phyloP scores from a whole-genome alignment of 768 basidiomycete species.

The Hygrophorus pudorinus region DNA sequence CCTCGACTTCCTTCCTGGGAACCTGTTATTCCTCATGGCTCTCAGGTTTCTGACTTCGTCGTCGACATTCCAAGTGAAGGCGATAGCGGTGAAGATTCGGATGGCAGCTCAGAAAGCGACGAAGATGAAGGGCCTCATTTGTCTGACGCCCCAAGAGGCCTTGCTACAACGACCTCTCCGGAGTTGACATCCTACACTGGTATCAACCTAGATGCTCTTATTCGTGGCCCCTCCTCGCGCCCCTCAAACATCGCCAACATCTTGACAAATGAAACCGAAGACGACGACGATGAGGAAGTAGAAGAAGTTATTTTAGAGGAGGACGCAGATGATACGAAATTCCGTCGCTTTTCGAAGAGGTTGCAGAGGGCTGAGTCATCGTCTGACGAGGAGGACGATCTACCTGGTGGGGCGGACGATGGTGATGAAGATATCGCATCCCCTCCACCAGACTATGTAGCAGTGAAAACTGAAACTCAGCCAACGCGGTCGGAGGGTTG shows the following conservation, averaged over 20 bases:
- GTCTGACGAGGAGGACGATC: constrained; percentile 23
- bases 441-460: constrained; percentile 1
- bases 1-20: neutral
- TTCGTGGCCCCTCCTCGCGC: constrained; percentile 29
- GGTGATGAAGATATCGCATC: neutral
- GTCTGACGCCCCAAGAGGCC: constrained; percentile 5
- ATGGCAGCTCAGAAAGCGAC: neutral
- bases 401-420: neutral
- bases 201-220: constrained; percentile 27
- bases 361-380: constrained; percentile 15
- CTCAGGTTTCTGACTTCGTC: neutral
- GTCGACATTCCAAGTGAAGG: neutral
- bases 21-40: neutral
- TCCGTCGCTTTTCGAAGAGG: constrained; percentile 21
- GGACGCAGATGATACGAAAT: constrained; percentile 14
- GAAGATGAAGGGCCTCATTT: constrained; percentile 3
- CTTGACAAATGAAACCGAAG: constrained; percentile 29
- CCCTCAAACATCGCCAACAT: constrained; percentile 23
- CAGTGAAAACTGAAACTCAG: no score
- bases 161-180: constrained; percentile 3
- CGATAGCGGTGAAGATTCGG: neutral
- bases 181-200: neutral
- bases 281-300: constrained; percentile 26
- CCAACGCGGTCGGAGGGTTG: no score
- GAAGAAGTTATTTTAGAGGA: constrained; percentile 27